Conservation (phyloP, 1,284 basidiomycete genomes). For the Moesziomyces antarcticus region DNA sequence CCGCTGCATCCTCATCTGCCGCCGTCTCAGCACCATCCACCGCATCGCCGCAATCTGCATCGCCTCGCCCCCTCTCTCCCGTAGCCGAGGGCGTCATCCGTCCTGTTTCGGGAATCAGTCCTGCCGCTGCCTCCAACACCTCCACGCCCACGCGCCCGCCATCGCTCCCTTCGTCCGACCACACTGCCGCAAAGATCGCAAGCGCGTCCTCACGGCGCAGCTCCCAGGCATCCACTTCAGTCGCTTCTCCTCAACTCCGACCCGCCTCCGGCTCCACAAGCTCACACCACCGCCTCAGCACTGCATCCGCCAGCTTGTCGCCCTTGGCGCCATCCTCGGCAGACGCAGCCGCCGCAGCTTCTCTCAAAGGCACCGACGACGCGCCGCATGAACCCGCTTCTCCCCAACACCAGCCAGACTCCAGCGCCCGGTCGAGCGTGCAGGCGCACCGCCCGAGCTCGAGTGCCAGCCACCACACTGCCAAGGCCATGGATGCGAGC, state of each 20-base stretch:
- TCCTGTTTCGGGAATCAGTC: conserved; percentile 10
- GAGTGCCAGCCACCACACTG: conserved; percentile 32
- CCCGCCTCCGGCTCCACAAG: conserved; percentile 24
- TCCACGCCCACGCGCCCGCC: conserved; percentile 39
- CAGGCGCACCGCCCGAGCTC: conserved; percentile 26
- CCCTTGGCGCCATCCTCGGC: neutral
- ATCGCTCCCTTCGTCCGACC: conserved; percentile 32
- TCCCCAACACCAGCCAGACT: conserved; percentile 1
- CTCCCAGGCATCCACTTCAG: conserved; percentile 34
- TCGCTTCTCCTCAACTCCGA: conserved; percentile 27
- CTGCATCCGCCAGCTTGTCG: conserved; percentile 5
- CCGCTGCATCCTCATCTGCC: conserved; percentile 2
- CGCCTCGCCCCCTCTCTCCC: conserved; percentile 11
- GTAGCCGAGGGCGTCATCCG: conserved; percentile 13
- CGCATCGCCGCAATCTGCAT: conserved; percentile 3
- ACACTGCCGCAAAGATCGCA: conserved; percentile 48
- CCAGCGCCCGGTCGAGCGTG: neutral
- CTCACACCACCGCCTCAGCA: conserved; percentile 23
- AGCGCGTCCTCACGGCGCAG: conserved; percentile 34
- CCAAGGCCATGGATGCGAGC: conserved; percentile 4
- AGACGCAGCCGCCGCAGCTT: neutral
- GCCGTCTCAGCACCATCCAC: conserved; percentile 2
- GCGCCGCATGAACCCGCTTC: neutral
- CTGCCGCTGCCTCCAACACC: conserved; percentile 10
- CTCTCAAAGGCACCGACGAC: neutral